Evolutionary conservation across 2,329 filamentous ascomycete species (phyloP), one percentile per base, ranked within the genome.

Genomic region (Fusarium incarnatum): DNA sequence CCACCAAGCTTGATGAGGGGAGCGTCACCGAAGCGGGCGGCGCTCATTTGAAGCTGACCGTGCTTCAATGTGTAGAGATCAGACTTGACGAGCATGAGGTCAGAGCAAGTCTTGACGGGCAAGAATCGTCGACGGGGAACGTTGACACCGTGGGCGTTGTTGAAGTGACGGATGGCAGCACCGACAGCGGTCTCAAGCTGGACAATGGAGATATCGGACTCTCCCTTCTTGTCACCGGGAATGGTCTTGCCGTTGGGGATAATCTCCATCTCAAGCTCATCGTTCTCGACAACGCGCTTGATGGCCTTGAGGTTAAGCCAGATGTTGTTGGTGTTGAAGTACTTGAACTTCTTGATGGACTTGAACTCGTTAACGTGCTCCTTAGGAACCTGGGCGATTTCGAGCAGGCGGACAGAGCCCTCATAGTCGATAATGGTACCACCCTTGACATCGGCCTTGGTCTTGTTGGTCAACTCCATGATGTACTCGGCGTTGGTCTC

Each of bases 311-410:
- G 88, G 86, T 97, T 97, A 88, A 99, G 92, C 96, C 96, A 99
- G 85, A 99, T 98, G 89, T 99, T 99, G 92, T 99, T 99, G 84
- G 96, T 99, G 90, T 99, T 99, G 92, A 99, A 99, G 91, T 99
- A 99, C 89, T 97, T 98, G 92, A 99, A 99, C 89, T 99, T 99
- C 92, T 99, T 99, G 88, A 99, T 99, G 50, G 94, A 98, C 91
- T 99, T 99, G 93, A 99, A 99, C 86, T 99, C 96, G 85, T 99
- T 98, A 82, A 96, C 93, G 85, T 99, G 96, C 87, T 99, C 94
- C 90, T 98, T 99, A 84, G 96, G 96, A 37, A 99, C 96, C 87
- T 99, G 96, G 16, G 96, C 96, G 77, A 99, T 98, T 87, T 99
- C 96, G 56, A 99, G 92, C 74, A 99, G 92, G 79, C 96, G 94